Conservation (phyloP, 495 filamentous ascomycete species). For the Xanthoparmelia taractica region DNA sequence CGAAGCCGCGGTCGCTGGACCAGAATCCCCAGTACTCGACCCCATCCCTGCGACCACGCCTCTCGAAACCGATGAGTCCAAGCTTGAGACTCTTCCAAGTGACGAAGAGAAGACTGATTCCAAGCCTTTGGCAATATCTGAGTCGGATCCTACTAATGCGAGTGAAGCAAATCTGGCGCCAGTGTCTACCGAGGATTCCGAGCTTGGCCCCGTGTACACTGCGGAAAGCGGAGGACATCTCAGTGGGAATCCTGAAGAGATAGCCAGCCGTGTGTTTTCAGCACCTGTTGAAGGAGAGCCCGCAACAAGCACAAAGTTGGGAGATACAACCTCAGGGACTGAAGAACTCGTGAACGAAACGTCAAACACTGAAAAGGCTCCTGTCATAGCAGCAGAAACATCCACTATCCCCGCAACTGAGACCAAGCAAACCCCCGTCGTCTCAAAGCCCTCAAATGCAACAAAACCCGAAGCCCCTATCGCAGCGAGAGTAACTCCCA, state of each 20-base stretch:
- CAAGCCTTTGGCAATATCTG: conserved; percentile 4
- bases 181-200: conserved; percentile 5
- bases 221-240: conserved; percentile 3
- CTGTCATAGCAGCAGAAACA: conserved; percentile 11
- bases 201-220: conserved; percentile 10
- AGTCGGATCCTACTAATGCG: conserved; percentile 1
- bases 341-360: conserved; percentile 13
- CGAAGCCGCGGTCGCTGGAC: conserved; percentile 22
- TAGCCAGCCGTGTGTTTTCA: conserved; percentile 18
- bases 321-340: neutral
- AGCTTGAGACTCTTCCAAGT: neutral
- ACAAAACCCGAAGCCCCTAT: conserved; percentile 20
- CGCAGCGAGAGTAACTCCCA: conserved; percentile 25
- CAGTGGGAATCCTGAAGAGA: conserved; percentile 8
- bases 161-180: conserved; percentile 1
- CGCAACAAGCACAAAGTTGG: conserved; percentile 6
- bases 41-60: conserved; percentile 20
- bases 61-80: conserved; percentile 16
- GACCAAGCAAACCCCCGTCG: neutral
- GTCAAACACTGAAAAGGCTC: conserved; percentile 10
- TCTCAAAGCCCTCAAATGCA: conserved; percentile 16
- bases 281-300: conserved; percentile 18
- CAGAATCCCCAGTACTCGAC: conserved; percentile 21
- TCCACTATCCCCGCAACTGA: conserved; percentile 1
- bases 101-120: conserved; percentile 11